phyloP scores from a whole-genome alignment of 176 grass and related monocot genomes.

The Musa troglodytarum region DNA sequence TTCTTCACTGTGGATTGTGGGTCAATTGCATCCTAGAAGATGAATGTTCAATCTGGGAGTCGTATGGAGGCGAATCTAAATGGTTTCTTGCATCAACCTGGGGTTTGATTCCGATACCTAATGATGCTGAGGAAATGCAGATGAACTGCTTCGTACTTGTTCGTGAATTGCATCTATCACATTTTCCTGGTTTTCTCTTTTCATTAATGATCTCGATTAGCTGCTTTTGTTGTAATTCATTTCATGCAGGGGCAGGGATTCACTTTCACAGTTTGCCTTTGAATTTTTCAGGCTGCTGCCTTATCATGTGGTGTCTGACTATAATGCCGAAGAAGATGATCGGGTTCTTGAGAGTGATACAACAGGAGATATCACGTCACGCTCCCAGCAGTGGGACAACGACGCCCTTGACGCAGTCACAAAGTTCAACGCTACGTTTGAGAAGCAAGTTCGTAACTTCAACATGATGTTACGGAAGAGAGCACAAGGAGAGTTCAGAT shows the following conservation, averaged over 20 bases:
- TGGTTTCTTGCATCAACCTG: too few species aligned
- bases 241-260: not conserved
- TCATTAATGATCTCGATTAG: too few species aligned
- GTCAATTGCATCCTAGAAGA: too few species aligned
- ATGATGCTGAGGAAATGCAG: too few species aligned
- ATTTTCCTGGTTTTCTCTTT: too few species aligned
- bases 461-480: conserved; percentile 96
- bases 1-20: too few species aligned
- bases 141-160: too few species aligned
- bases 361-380: conserved; percentile 60
- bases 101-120: too few species aligned
- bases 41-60: too few species aligned
- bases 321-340: conserved; percentile 97
- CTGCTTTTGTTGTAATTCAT: not conserved
- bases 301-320: conserved; percentile 95
- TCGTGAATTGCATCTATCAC: too few species aligned
- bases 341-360: conserved; percentile 67
- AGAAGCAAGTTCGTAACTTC: conserved; percentile 92
- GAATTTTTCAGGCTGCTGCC: conserved; percentile 58
- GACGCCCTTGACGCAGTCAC: conserved; percentile 82
- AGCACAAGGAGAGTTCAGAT: conserved; percentile 72
- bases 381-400: conserved; percentile 94
- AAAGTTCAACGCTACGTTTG: conserved; percentile 81
- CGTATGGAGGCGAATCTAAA: too few species aligned
- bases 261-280: not conserved